Evolutionary conservation across 176 grass and related monocot genomes (phyloP), one percentile per base, ranked within the genome.

Genomic region (Lolium perenne): DNA sequence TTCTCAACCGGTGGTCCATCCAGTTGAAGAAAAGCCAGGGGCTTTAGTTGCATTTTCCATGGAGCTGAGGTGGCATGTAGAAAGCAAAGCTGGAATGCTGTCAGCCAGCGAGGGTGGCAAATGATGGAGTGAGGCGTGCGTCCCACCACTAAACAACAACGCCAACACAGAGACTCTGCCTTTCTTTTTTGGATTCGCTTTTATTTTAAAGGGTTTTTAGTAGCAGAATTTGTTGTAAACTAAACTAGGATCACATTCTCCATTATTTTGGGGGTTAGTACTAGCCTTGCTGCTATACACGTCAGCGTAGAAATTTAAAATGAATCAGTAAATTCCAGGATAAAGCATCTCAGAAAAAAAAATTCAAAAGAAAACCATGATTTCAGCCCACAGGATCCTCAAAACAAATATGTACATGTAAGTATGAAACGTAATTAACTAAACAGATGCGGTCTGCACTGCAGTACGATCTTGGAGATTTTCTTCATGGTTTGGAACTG

Each of bases 41-140:
- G 2, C 1, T 6, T 49, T 51, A n/a, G 3, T 38, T 20, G 2
- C 29, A 49, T 74, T 35, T 58, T 1, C 18, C 13, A 11, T 1
- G 26, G 2, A 16, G 2, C 6, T 2, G 68, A 7, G 71, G 83
- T 12, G 48, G 9, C 80, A 29, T 12, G 4, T 22, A 57, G 20
- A 76, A 58, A 77, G 35, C 64, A 26, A 65, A 85, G 41, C 60
- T 81, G 47, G 61, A 77, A 77, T 38, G 22, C 51, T 81, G 49
- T 72, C 77, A 53, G 78, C 68, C 78, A 82, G 83, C 83, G 68
- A 74, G 71, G 88, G 43, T 69, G 88, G 51, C 83, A 82, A 53
- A 45, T 76, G 70, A 74, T 77, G 83, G 83, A 90, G 78, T 16
- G 78, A 21, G 75, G 78, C 88, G 83, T 90, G 88, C 88, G 7